Base-by-base conservation (phyloP, 2,329 filamentous ascomycete genomes). In the Fusarium annulatum region DNA sequence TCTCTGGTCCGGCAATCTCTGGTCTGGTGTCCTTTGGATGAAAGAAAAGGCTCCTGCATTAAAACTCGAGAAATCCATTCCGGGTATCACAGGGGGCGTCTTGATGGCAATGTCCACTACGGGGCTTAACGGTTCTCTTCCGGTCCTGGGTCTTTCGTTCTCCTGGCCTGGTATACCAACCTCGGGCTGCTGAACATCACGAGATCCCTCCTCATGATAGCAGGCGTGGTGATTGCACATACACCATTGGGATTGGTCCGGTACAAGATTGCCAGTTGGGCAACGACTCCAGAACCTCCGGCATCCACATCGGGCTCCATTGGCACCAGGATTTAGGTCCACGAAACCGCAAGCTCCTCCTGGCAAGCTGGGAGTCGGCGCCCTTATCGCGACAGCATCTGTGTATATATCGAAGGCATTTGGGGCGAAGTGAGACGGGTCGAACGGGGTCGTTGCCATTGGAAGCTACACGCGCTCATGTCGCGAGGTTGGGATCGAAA, bases 171-270 rank as follows among this genome's bases (percentile, higher is more conserved):
- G 64, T 28, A 79, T 73, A 60, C 79, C 70, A 43, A 74, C 69
- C 11, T 76, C 72, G 11, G 79, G 69, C 49, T 78, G 75, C 23
- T 72, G 75, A 36, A 30, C 70, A 69, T 77, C 74, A 58, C 70
- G 71, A 55, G 74, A 64, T 41, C 79, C 80, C 74, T 89, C 84
- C 78, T 90, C 88, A 69, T 91, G 89, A 69, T 85, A 91, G 79
- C 89, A 91, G 60, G 89, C 89, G 79, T 91, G 89, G 74, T 91
- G 89, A 59, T 86, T 87, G 76, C 89, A 91, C 88, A 90, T 90
- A 81, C 89, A 91, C 84, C 85, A 89, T 67, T 83, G 82, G 34
- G 82, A 76, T 76, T 89, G 85, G 60, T 86, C 85, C 61, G 79
- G 73, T 46, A 81, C 78, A 52, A 81, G 77, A 55, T 80, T 79